Evolutionary conservation across 2,329 filamentous ascomycete genomes (phyloP), one percentile per base, ranked within the genome.

Genomic region (Juglanconis juglandina): DNA sequence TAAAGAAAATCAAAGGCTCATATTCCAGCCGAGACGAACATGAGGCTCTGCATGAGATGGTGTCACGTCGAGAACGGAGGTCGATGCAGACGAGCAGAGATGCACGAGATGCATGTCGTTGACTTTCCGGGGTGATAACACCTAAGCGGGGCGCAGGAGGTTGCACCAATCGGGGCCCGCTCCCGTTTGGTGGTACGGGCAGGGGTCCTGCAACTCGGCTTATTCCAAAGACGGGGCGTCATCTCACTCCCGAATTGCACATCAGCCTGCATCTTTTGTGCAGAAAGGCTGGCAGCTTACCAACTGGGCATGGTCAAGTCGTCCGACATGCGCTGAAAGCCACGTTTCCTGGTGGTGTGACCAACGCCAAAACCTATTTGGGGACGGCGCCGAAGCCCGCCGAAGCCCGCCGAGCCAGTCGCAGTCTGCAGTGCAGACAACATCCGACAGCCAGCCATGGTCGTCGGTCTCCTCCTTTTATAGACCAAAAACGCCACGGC

Each of bases 71-170:
- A 37, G 9, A n/a, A 3, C 5, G 49, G 49, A 37, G 32, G 24
- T 17, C 4, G 24, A 47, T 24, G n/a, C 49, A 14, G 32, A 37
- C 14, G 14, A 7, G 33, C 10, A 33, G n/a, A 47, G 14, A 47
- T 17, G 49, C 9, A 17, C 14, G 34, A 37, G 4, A 52, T 3
- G 48, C 9, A 37, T 48, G 53, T 47, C 41, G 34, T 56, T 24
- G 53, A n/a, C n/a, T 33, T 56, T 48, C 6, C 52, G 52, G 41
- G 52, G 52, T 54, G 53, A 56, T 56, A 56, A 32, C 37, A 11
- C 9, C 13, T 30, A 13, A 32, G 17, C 35, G 42, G 53, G 53
- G n/a, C n/a, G 32, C 10, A 11, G 1, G 35, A 39, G 39, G 39
- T 13, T 14, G 4, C 39, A 11, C 4, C 39, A 4, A 42, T 14